phyloP scores from a whole-genome alignment of 2,329 filamentous ascomycete genomes.

The Nigrograna mackinnonii region DNA sequence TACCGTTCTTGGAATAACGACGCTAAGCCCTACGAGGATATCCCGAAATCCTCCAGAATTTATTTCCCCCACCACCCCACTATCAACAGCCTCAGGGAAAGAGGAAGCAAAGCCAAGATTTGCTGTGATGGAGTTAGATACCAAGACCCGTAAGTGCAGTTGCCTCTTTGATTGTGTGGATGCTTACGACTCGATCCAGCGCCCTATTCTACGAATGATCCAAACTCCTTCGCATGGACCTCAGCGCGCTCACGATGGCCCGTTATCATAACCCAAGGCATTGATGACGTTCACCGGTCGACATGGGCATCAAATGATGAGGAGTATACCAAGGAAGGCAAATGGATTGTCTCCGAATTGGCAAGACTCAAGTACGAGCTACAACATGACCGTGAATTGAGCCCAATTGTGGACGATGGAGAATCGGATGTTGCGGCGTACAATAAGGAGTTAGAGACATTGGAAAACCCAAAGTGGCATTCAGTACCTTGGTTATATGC shows the following conservation, averaged over 20 bases:
- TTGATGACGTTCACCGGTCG: slow-evolving; percentile 90
- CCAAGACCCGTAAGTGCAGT: slow-evolving; percentile 67
- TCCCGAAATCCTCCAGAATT: too few relatives aligned
- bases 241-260: slow-evolving; percentile 92
- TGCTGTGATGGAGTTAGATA: slow-evolving; percentile 79
- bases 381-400: slow-evolving; percentile 82
- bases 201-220: slow-evolving; percentile 77
- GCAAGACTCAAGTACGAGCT: slow-evolving; percentile 91
- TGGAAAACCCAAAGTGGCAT: slow-evolving; percentile 79
- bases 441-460: slow-evolving; percentile 79
- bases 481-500: slow-evolving; percentile 84
- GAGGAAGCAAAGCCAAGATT: too few relatives aligned
- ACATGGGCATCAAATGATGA: slow-evolving; percentile 63
- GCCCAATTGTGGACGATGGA: slow-evolving; percentile 77
- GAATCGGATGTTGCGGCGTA: slow-evolving; percentile 75
- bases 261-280: slow-evolving; percentile 87
- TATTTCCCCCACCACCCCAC: too few relatives aligned
- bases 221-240: slow-evolving; percentile 81
- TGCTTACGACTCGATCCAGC: slow-evolving; percentile 53
- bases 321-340: slow-evolving; percentile 76
- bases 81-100: too few relatives aligned
- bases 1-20: too few relatives aligned
- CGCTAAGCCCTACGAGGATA: too few relatives aligned
- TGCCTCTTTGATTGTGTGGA: background rate
- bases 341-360: slow-evolving; percentile 78